Base-by-base conservation (phyloP, 257 asterid genomes). In the Solanum arcanum region DNA sequence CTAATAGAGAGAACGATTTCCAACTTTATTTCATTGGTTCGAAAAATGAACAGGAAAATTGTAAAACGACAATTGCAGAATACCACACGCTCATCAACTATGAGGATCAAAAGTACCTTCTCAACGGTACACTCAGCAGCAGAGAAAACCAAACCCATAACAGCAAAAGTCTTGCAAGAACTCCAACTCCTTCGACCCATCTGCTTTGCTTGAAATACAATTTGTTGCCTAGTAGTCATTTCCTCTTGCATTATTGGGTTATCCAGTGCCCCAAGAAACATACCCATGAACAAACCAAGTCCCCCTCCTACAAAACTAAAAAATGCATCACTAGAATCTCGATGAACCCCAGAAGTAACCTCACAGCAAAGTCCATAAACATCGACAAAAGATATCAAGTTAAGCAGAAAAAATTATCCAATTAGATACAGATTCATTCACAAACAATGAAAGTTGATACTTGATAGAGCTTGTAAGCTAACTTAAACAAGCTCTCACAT, bases 101-200 rank as follows among this genome's bases (percentile, higher is more conserved):
- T 47, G 9, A 47, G 85, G 44, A 47, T 80, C 85, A 49, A 27
- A 47, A 27, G 44, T 81, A 94, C 98, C 98, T 97, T 95, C 92
- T 97, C 99, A 73, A 95, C 87, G 21, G 92, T 88, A 64, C 98
- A 97, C 86, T 97, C 99, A 62, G 99, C 90, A 49, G 96, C 98
- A 27, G 99, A 97, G 91, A 94, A 95, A 82, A 95, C 80, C 52
- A 94, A 91, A 41, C 99, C 99, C 99, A 97, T 97, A 86, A 95
- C 84, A 35, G 99, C 99, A 91, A 97, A 97, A 84, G 97, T 91
- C 90, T 97, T 95, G 93, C 99, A 97, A 49, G 98, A 94, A 92
- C 97, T 92, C 99, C 98, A 97, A 87, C 99, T 95, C 93, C 96
- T 91, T 85, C 92, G 88, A 37, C 98, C 99, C 99, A 97, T 97